Conservation (phyloP, 164 flowering plant genomes). For the Umbilicus rupestris region DNA sequence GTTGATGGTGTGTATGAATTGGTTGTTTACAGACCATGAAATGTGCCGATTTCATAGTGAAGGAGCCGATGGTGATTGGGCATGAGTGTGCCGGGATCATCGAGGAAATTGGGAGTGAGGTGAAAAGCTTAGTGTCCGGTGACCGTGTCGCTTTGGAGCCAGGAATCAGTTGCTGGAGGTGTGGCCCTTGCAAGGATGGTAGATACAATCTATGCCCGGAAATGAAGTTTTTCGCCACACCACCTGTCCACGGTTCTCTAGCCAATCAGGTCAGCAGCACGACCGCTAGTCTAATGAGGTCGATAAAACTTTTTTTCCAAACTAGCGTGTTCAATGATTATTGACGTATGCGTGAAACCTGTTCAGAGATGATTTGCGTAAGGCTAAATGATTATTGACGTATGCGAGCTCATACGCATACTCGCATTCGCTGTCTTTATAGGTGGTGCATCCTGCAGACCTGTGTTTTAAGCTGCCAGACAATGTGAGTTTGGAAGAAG, state of each 20-base stretch:
- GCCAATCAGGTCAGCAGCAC: conserved; percentile 58
- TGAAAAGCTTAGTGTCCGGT: conserved; percentile 51
- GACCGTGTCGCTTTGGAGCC: conserved; percentile 95
- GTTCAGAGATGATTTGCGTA: too few species aligned
- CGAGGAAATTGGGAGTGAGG: conserved; percentile 77
- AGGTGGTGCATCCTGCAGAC: conserved; percentile 90
- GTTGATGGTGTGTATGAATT: background rate
- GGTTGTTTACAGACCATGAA: conserved; percentile 38
- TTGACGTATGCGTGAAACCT: too few species aligned
- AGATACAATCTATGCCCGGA: conserved; percentile 87
- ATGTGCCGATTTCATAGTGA: conserved; percentile 60
- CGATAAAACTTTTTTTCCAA: too few species aligned
- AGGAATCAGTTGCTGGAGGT: conserved; percentile 70
- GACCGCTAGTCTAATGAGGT: background rate
- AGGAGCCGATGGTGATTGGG: conserved; percentile 97
- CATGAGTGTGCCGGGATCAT: conserved; percentile 94
- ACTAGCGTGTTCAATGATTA: too few species aligned
- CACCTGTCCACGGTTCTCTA: conserved; percentile 81
- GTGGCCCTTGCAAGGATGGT: conserved; percentile 64
- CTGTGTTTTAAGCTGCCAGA: conserved; percentile 87
- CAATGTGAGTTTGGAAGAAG: conserved; percentile 93
- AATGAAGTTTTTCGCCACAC: conserved; percentile 93
- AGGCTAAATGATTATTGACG: too few species aligned
- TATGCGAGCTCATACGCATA: too few species aligned
- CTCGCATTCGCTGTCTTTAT: background rate